A percentile compares a stretch with the other conserved stretches of the same genome.
Evolutionary conservation across 805 yeast genomes (phyloP).

Genomic region (Debaryomyces tyrocola): DNA sequence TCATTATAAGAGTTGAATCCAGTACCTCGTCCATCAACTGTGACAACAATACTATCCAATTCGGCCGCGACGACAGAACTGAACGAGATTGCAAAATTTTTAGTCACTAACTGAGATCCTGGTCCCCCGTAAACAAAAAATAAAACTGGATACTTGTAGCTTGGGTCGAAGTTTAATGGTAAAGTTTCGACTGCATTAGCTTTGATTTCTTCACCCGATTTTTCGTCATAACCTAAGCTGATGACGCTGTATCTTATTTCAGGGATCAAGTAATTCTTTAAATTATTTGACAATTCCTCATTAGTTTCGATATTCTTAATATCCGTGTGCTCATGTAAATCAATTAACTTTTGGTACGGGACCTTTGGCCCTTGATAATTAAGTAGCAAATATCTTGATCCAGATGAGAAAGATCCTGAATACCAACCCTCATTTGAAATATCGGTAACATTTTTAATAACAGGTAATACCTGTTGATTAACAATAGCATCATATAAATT

Average conservation of each 20-base stretch:
- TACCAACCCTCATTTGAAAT: slow-evolving; percentile 58
- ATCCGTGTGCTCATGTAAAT: slow-evolving; percentile 27
- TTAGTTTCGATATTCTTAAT: slow-evolving; percentile 51
- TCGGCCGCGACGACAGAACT: slow-evolving; percentile 77
- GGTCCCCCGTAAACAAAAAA: slow-evolving; percentile 97
- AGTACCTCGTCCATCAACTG: slow-evolving; percentile 97
- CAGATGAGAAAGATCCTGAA: slow-evolving; percentile 74
- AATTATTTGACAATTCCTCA: slow-evolving; percentile 34
- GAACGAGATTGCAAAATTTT: slow-evolving; percentile 59
- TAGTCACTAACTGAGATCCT: slow-evolving; percentile 79
- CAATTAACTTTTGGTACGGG: slow-evolving; percentile 74
- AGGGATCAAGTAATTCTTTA: slow-evolving; percentile 58
- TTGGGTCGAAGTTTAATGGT: slow-evolving; percentile 69
- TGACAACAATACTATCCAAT: slow-evolving; percentile 80
- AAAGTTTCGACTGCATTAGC: slow-evolving; percentile 74
- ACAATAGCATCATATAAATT: slow-evolving; percentile 40
- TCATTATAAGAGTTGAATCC: slow-evolving; percentile 69
- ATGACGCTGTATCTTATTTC: slow-evolving; percentile 50
- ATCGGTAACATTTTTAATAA: slow-evolving; percentile 37
- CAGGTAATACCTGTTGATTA: slow-evolving; percentile 45
- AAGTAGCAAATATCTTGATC: slow-evolving; percentile 68
- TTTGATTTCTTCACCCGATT: slow-evolving; percentile 41
- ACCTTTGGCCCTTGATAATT: slow-evolving; percentile 76
- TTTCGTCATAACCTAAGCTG: slow-evolving; percentile 50
- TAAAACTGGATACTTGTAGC: slow-evolving; percentile 74